A percentile compares a stretch with the other conserved stretches of the same genome.
Evolutionary conservation across 2,329 filamentous ascomycete species (phyloP).

Genomic region (Ambrosiella xylebori): DNA sequence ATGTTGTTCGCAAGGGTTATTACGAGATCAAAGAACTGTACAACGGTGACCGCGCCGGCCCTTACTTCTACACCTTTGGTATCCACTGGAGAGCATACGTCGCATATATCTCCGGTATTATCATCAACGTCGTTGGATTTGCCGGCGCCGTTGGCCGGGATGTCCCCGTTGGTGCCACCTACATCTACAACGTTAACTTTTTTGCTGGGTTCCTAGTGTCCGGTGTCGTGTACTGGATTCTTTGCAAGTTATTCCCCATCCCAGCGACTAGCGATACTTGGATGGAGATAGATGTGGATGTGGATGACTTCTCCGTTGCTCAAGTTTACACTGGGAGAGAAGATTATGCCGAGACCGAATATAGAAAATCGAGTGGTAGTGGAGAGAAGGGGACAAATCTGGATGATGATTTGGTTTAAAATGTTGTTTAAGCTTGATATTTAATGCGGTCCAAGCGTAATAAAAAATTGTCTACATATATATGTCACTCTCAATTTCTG

Average conservation of each 20-base stretch:
- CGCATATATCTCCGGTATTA: slow-evolving; percentile 66
- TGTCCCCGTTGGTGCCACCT: slow-evolving; percentile 63
- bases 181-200: slow-evolving; percentile 84
- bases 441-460: neutral
- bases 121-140: slow-evolving; percentile 86
- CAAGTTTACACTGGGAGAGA: slow-evolving; percentile 20
- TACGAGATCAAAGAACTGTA: slow-evolving; percentile 66
- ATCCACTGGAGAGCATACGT: slow-evolving; percentile 71
- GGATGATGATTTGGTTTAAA: neutral
- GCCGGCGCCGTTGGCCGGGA: slow-evolving; percentile 55
- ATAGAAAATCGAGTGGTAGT: slow-evolving; percentile 2
- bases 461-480: too few relatives aligned
- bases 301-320: slow-evolving; percentile 33
- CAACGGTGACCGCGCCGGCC: slow-evolving; percentile 45
- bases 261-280: slow-evolving; percentile 58
- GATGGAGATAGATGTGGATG: slow-evolving; percentile 56
- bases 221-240: slow-evolving; percentile 44
- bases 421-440: too few relatives aligned
- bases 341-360: slow-evolving; percentile 23
- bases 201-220: slow-evolving; percentile 69
- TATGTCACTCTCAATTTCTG: too few relatives aligned
- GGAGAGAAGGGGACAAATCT: slow-evolving; percentile 10
- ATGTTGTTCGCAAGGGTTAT: slow-evolving; percentile 67
- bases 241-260: slow-evolving; percentile 54
- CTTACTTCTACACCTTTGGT: slow-evolving; percentile 59